Conservation (phyloP, 2,329 filamentous ascomycete species). For the Cladosporium phlei region DNA sequence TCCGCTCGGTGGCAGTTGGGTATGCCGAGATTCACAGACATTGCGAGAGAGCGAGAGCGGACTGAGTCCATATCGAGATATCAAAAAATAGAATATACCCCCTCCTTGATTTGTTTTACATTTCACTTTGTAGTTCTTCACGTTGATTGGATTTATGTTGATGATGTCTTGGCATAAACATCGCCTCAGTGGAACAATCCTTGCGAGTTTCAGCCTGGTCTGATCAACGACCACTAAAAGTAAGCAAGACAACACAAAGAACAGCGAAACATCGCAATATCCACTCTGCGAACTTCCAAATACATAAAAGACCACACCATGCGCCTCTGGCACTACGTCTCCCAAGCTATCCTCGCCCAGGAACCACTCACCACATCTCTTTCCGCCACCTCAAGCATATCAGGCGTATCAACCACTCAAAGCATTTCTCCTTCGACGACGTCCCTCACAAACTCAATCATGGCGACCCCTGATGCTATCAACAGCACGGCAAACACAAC, state of each 20-base stretch:
- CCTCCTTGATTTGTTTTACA: not conserved
- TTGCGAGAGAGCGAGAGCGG: too few relatives aligned
- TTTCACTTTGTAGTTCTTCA: too few relatives aligned
- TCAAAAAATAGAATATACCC: constrained; percentile 12
- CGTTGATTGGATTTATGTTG: too few relatives aligned
- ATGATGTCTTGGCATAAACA: too few relatives aligned
- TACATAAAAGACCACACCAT: not conserved
- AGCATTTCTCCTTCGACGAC: too few relatives aligned
- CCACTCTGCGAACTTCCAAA: too few relatives aligned
- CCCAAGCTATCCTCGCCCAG: constrained; percentile 4
- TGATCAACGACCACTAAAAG: too few relatives aligned
- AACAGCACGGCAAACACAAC: constrained; percentile 24
- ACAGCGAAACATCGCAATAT: not conserved
- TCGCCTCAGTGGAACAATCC: too few relatives aligned
- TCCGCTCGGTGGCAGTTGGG: constrained; percentile 1
- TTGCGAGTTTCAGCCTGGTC: too few relatives aligned
- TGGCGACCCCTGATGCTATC: too few relatives aligned
- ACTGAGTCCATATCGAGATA: constrained; percentile 10
- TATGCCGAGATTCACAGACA: not conserved
- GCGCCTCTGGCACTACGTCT: constrained; percentile 8
- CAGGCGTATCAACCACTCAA: not conserved
- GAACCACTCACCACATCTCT: not conserved
- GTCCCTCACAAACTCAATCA: not conserved
- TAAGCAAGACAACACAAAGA: not conserved
- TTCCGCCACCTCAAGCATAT: not conserved